Conservation (phyloP, 805 yeast genomes). For the Saccharomycopsis oosterbeekiorum region DNA sequence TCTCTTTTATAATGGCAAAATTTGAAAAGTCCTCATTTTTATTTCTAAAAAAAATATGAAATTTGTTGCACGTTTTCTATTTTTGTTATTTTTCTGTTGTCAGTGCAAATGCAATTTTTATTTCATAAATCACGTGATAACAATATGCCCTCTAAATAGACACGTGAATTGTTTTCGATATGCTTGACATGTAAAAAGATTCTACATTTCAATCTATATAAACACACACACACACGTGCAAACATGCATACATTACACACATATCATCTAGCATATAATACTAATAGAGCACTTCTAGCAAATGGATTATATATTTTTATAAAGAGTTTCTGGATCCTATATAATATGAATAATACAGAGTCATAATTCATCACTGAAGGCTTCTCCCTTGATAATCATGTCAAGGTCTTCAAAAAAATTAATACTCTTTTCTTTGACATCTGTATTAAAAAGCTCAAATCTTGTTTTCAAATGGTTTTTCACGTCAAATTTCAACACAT, state of each 20-base stretch:
- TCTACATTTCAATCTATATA: too few species aligned
- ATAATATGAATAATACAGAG: too few species aligned
- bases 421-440: conserved; percentile 13
- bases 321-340: too few species aligned
- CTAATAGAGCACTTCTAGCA: too few species aligned
- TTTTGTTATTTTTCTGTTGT: background rate
- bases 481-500: conserved; percentile 2
- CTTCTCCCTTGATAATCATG: conserved; percentile 1
- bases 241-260: too few species aligned
- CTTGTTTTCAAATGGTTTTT: conserved; percentile 6
- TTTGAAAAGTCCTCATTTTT: background rate
- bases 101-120: too few species aligned
- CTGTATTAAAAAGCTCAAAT: conserved; percentile 7
- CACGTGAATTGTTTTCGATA: background rate
- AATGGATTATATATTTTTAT: too few species aligned
- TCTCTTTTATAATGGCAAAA: background rate
- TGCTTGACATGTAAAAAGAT: too few species aligned
- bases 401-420: conserved; percentile 12
- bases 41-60: background rate
- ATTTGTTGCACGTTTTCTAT: background rate
- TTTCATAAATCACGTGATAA: background rate
- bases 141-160: background rate
- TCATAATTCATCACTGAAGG: conserved; percentile 5
- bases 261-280: too few species aligned
- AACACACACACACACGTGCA: too few species aligned